Base-by-base conservation (phyloP, 2,329 filamentous ascomycete species). In the Coniochaeta sp. region DNA sequence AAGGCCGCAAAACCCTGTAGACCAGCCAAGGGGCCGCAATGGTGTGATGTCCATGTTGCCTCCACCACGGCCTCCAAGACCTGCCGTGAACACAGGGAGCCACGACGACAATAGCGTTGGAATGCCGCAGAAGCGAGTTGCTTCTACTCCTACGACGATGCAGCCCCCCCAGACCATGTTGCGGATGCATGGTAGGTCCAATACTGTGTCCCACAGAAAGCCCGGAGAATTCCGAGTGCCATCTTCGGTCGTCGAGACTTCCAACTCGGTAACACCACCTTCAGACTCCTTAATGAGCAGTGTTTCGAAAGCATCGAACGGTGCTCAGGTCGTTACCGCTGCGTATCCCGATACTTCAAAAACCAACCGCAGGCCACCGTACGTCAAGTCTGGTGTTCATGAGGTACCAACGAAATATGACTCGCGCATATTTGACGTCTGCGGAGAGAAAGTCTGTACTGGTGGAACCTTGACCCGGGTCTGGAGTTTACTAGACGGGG, bases 351-450 rank as follows among this genome's bases (percentile, higher is more conserved):
- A 99, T 67, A 76, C 87, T 1, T 89, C 90, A 1, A 85, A 86
- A 57, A 82, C 89, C 2, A 99, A 96, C 63, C 83, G 94, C 48
- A 81, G 91, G 48, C 87, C 89, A 14, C 94, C 94, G 0, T 79
- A 79, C 49, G 83, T 89, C 59, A 86, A 84, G 59, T 78, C 83
- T 38, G 86, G 87, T 0, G 79, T 81, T n/a, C 78, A 78, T 49
- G 87, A 92, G 56, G 91, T 99, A 52, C 71, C 79, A 27, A 91
- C 88, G 3, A 91, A 89, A 60, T 94, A 95, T 59, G 94, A 97
- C 56, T 88, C 89, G 5, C 85, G 90, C 38, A 75, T 91, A 27
- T 85, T 96, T 63, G 91, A 94, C 56, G 84, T 95, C 3, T 96
- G 89, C 64, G 94, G 94, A 7, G 86, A 91, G 57, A 85, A 87